Evolutionary conservation across 345 rosid genomes (phyloP), one percentile per base, ranked within the genome.

Genomic region (Turritis glabra): DNA sequence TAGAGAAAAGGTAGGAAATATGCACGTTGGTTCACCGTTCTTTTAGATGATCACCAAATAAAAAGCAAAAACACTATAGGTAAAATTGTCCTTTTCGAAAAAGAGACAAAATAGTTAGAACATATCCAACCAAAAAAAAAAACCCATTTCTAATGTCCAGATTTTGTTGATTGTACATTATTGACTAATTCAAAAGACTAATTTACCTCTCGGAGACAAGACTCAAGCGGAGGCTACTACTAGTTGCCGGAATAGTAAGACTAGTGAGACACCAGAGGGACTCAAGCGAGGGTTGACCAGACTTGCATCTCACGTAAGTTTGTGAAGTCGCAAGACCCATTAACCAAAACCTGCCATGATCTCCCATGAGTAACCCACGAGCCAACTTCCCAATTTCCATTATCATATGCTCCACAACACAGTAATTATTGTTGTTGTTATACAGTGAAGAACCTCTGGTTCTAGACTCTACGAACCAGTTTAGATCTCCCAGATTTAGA

Each of bases 281-380:
- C 61, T 90, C 91, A 1, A 83, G 80, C 22, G 93, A 88, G 11
- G 96, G 94, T 73, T 83, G 79, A 26, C 85, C 86, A 14, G 89
- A 81, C 87, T 88, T 89, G 64, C 87, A 88, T 77, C 85, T 89
- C 86, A 84, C 78, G 85, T 87, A 94, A 64, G 85, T 87, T 55
- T 90, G 89, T 59, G 89, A 87, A 76, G 93, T 90, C n/a, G 98
- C 91, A 62, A 85, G 82, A 40, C 93, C 97, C 82, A 91, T 62
- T n/a, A 94, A 68, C 92, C 92, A 87, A 80, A 91, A 76, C 76
- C 84, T 84, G 17, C 82, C 85, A 76, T 76, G 80, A 13, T 79
- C 91, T 65, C 85, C 85, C 58, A 80, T 52, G 23, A 79, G 40
- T 7, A 78, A 61, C 47, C 82, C 87, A 54, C 79, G 72, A 63